Evolutionary conservation across 345 rosid species (phyloP).

Genomic region (Aquilaria yunnanensis): DNA sequence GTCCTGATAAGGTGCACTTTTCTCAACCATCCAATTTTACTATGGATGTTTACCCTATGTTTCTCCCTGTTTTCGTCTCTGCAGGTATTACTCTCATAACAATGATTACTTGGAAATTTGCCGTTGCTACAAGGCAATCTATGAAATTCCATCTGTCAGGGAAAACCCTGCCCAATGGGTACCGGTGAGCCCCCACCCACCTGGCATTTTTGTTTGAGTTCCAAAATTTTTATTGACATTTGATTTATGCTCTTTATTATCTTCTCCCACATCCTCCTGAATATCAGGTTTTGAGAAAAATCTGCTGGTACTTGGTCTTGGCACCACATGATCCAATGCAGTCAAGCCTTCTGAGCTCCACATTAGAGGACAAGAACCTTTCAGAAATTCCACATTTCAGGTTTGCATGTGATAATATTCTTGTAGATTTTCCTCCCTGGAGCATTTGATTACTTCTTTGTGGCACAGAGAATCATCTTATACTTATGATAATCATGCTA

Average conservation of each 20-base stretch:
- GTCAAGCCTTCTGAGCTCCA: constrained; percentile 73
- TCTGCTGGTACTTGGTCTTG: constrained; percentile 71
- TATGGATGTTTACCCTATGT: constrained; percentile 4
- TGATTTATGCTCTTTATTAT: not conserved
- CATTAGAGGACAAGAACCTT: constrained; percentile 75
- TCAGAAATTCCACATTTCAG: constrained; percentile 77
- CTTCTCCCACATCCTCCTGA: not conserved
- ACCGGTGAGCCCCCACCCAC: constrained; percentile 38
- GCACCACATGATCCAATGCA: constrained; percentile 84
- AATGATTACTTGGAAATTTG: constrained; percentile 88
- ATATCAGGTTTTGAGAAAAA: constrained; percentile 65
- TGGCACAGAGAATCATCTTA: not conserved
- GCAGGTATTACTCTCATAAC: constrained; percentile 73
- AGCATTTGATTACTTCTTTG: not conserved
- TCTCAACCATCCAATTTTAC: not conserved
- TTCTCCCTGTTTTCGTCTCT: constrained; percentile 7
- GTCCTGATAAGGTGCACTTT: no score
- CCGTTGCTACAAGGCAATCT: constrained; percentile 90
- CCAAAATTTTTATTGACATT: not conserved
- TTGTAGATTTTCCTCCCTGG: not conserved
- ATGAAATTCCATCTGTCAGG: constrained; percentile 83
- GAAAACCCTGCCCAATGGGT: constrained; percentile 72
- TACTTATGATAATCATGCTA: not conserved
- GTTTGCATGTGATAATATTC: constrained; percentile 19
- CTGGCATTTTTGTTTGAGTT: not conserved